A percentile compares a stretch with the other conserved stretches of the same genome.
These are phyloP conservation scores for Hericium rajendrae DNA, from an alignment of 768 basidiomycete genomes.

Conservation along the genomic window DNA sequence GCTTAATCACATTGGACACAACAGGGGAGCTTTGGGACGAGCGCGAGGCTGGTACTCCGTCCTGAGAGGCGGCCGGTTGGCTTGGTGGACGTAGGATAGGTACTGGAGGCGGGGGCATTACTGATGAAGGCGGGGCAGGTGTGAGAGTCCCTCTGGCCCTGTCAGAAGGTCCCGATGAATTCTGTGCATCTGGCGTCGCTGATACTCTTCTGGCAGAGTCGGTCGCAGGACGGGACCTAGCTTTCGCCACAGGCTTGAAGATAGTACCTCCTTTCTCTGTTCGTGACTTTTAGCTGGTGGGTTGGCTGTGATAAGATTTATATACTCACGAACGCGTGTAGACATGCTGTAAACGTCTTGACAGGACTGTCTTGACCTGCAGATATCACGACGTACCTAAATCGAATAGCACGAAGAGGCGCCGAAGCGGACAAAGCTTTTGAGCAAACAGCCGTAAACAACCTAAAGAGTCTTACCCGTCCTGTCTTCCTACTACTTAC, in stretches of 20 bases:
- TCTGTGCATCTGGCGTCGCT: slow-evolving; percentile 12
- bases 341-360: slow-evolving; percentile 23
- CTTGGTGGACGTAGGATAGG: not conserved
- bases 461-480: not conserved
- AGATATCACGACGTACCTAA: not conserved
- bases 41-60: too few species aligned
- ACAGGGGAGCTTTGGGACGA: too few species aligned
- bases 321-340: slow-evolving; percentile 50
- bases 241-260: slow-evolving; percentile 58
- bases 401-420: not conserved
- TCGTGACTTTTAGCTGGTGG: slow-evolving; percentile 1
- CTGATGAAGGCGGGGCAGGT: not conserved
- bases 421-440: not conserved
- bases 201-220: slow-evolving; percentile 17
- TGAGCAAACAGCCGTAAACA: not conserved
- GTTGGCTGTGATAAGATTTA: not conserved
- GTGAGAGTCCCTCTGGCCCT: not conserved
- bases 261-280: slow-evolving; percentile 64
- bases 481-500: too few species aligned
- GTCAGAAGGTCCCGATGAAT: not conserved
- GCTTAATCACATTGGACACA: too few species aligned
- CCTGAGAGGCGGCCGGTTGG: too few species aligned
- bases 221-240: slow-evolving; percentile 29
- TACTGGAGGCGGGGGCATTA: not conserved
- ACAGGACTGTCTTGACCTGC: not conserved